Evolutionary conservation across 2,329 filamentous ascomycete species (phyloP), one percentile per base, ranked within the genome.

Genomic region (Sclerotinia borealis): DNA sequence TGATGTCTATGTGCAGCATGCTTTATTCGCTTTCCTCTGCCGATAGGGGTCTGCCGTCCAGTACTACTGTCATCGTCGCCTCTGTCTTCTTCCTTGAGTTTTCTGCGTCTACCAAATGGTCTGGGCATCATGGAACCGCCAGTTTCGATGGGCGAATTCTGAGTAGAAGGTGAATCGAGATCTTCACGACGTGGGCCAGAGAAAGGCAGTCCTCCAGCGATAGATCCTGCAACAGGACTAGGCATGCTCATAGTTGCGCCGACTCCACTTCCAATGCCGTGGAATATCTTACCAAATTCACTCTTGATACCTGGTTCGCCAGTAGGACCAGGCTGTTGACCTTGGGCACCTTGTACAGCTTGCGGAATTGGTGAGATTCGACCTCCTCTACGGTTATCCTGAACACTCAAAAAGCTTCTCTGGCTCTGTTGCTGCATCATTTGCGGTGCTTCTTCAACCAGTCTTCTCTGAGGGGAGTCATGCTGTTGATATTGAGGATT

Each of bases 281-380:
- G 92, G 77, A 96, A 97, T 82, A 97, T 96, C 66, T 92, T 88
- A 34, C 93, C 93, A 74, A 97, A 93, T 74, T 97, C 93, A 73
- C 88, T 96, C 80, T 97, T 96, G 72, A 97, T 96, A 49, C 90
- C 90, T 13, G 92, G 90, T 74, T 96, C 92, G 19, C 88, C 90
- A 17, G 87, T 85, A 7, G 92, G 91, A 4, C 90, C 91, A 60
- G 90, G 83, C 45, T 90, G 84, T 70, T 92, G 90, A 19, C 88
- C 86, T 74, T 96, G 93, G 1, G 91, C 93, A 27, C 93, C 93
- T 73, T 97, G 93, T 0, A 97, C 93, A 27, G 93, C 93, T 75
- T 97, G 93, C 1, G 93, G 93, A 19, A 97, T 79, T 1, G 93
- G 93, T 10, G 93, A 97, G 45, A 92, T 83, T 55, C 93, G 87